Percentiles rank a stretch among this genome's conserved stretches.
These are phyloP conservation scores for Saccharomycopsis oosterbeekiorum DNA, from an alignment of 805 yeast species.

Conservation along the genomic window DNA sequence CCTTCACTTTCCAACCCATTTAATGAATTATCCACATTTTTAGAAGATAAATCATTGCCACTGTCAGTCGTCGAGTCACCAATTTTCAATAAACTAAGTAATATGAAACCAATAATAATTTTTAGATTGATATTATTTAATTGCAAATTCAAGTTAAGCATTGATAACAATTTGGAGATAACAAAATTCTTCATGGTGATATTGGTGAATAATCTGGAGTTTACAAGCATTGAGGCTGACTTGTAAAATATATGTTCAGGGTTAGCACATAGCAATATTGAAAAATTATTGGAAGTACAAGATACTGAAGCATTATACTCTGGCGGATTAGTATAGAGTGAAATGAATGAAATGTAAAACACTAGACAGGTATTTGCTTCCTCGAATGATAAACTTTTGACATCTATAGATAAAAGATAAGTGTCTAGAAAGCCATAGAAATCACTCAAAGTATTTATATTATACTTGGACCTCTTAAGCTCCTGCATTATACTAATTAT, in stretches of 20 bases:
- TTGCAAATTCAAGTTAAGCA: constrained; percentile 16
- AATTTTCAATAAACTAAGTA: constrained; percentile 7
- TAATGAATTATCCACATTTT: not conserved
- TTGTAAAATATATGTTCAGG: constrained; percentile 15
- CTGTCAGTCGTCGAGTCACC: not conserved
- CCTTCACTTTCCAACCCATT: not conserved
- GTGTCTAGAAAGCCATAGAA: constrained; percentile 11
- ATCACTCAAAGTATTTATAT: constrained; percentile 11
- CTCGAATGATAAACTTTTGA: constrained; percentile 6
- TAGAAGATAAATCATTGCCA: not conserved
- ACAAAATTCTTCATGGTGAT: constrained; percentile 6
- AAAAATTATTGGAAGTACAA: constrained; percentile 5
- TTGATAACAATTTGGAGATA: constrained; percentile 13
- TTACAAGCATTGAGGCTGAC: constrained; percentile 5
- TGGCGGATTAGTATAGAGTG: constrained; percentile 12
- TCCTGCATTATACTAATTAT: constrained; percentile 1
- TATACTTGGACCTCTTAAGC: constrained; percentile 9
- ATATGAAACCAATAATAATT: constrained; percentile 17
- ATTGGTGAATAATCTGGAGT: constrained; percentile 9
- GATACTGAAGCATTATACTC: constrained; percentile 1
- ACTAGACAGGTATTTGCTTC: constrained; percentile 12
- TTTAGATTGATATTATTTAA: constrained; percentile 16
- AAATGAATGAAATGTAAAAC: constrained; percentile 14
- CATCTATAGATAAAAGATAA: constrained; percentile 8
- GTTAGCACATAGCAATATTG: constrained; percentile 12